phyloP scores from a whole-genome alignment of 2,329 filamentous ascomycete species.

The Atkinsonella hypoxylon region DNA sequence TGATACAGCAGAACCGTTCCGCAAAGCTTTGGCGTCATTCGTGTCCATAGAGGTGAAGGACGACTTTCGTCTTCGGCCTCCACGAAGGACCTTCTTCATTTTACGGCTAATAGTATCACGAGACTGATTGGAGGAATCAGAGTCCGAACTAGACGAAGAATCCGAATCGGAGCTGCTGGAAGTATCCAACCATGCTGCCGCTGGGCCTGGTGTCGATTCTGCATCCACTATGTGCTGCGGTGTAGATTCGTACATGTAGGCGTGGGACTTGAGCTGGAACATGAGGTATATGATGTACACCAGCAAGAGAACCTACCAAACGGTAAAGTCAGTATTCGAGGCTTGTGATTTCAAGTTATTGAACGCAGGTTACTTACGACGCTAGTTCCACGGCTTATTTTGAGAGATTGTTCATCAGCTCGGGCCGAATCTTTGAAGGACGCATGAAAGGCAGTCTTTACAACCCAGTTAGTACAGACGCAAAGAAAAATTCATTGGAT shows the following conservation, averaged over 20 bases:
- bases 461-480: slow-evolving; percentile 22
- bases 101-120: slow-evolving; percentile 57
- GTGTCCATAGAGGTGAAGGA: slow-evolving; percentile 59
- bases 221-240: slow-evolving; percentile 89
- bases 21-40: slow-evolving; percentile 18
- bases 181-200: slow-evolving; percentile 69
- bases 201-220: slow-evolving; percentile 74
- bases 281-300: slow-evolving; percentile 76
- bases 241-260: slow-evolving; percentile 85
- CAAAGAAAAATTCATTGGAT: slow-evolving; percentile 8
- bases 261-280: slow-evolving; percentile 85
- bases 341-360: slow-evolving; percentile 2
- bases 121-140: slow-evolving; percentile 47
- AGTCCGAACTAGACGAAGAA: slow-evolving; percentile 55
- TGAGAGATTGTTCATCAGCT: slow-evolving; percentile 61
- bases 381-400: slow-evolving; percentile 82
- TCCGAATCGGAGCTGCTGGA: slow-evolving; percentile 42
- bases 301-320: slow-evolving; percentile 53
- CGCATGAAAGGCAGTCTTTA: slow-evolving; percentile 76
- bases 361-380: slow-evolving; percentile 43
- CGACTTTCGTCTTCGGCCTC: slow-evolving; percentile 62
- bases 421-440: slow-evolving; percentile 54
- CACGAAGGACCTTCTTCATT: slow-evolving; percentile 63
- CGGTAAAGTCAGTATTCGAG: background rate
- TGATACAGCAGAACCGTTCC: slow-evolving; percentile 28